phyloP scores from a whole-genome alignment of 2,329 filamentous ascomycete species.

The Fusarium sublunatum region DNA sequence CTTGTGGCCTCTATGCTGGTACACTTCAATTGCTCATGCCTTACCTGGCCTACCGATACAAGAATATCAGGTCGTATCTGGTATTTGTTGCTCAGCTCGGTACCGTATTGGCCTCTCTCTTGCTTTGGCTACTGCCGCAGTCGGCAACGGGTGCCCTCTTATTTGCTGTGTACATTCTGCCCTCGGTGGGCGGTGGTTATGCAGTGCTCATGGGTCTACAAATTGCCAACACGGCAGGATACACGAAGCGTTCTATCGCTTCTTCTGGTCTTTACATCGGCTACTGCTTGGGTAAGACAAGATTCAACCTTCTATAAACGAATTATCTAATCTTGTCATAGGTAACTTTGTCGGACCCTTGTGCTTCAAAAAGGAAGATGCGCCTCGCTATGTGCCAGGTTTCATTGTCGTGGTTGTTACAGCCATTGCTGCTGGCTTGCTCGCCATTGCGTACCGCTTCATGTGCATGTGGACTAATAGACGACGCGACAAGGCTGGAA shows the following conservation, averaged over 20 bases:
- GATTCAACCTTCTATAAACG: too few species aligned
- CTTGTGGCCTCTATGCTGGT: constrained; percentile 51
- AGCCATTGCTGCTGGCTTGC: constrained; percentile 43
- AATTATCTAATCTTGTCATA: background rate
- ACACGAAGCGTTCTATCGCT: constrained; percentile 61
- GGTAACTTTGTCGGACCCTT: constrained; percentile 59
- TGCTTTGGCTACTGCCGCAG: constrained; percentile 34
- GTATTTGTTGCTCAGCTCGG: constrained; percentile 54
- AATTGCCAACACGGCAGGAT: constrained; percentile 64
- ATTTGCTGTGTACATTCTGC: constrained; percentile 62
- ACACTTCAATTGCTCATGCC: constrained; percentile 54
- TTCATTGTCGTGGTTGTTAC: constrained; percentile 55
- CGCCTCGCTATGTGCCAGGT: constrained; percentile 54
- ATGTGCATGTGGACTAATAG: constrained; percentile 59
- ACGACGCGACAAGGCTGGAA: constrained; percentile 55
- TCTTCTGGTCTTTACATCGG: constrained; percentile 63
- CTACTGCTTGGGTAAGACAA: constrained; percentile 57
- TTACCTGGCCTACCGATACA: constrained; percentile 54
- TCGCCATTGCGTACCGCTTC: constrained; percentile 57
- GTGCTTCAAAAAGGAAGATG: constrained; percentile 54
- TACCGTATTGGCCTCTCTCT: constrained; percentile 50
- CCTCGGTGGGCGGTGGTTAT: constrained; percentile 58
- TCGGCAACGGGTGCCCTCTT: constrained; percentile 54
- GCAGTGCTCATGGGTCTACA: constrained; percentile 55
- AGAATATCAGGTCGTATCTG: constrained; percentile 52